These are phyloP conservation scores for Termitomyces sp. DNA, from an alignment of 768 basidiomycete genomes.

Conservation along the genomic window DNA sequence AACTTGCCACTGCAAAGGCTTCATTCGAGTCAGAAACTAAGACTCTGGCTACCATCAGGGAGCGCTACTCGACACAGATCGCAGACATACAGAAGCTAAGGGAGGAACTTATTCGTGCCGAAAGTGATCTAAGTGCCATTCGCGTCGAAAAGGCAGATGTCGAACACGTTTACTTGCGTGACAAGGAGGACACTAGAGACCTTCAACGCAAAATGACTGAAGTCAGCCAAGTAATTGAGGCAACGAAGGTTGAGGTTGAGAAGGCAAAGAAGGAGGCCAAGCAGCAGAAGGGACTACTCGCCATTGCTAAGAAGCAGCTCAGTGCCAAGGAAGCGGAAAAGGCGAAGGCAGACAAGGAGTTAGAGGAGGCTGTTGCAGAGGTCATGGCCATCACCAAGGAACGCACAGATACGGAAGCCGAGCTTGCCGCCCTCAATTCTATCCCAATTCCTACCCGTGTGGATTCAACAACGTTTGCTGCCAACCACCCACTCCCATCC, in stretches of 20 bases:
- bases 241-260: conserved; percentile 71
- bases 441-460: conserved; percentile 21
- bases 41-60: conserved; percentile 58
- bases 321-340: conserved; percentile 75
- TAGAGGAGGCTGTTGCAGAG: conserved; percentile 60
- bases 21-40: conserved; percentile 82
- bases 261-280: conserved; percentile 90
- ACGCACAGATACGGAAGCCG: conserved; percentile 47
- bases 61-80: conserved; percentile 61
- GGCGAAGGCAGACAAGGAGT: conserved; percentile 63
- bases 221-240: conserved; percentile 64
- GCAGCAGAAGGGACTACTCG: conserved; percentile 92
- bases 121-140: conserved; percentile 87
- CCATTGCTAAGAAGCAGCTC: conserved; percentile 93
- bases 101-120: conserved; percentile 80
- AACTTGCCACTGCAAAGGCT: conserved; percentile 77
- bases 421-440: conserved; percentile 30
- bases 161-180: conserved; percentile 77
- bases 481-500: conserved; percentile 64
- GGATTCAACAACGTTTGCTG: conserved; percentile 53
- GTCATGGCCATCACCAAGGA: conserved; percentile 46
- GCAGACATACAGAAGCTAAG: conserved; percentile 65
- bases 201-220: conserved; percentile 83
- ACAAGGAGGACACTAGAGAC: conserved; percentile 91
- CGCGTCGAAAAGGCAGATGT: conserved; percentile 89